Evolutionary conservation across 805 yeast genomes (phyloP), one percentile per base, ranked within the genome.

Genomic region (Suhomyces prunicola): DNA sequence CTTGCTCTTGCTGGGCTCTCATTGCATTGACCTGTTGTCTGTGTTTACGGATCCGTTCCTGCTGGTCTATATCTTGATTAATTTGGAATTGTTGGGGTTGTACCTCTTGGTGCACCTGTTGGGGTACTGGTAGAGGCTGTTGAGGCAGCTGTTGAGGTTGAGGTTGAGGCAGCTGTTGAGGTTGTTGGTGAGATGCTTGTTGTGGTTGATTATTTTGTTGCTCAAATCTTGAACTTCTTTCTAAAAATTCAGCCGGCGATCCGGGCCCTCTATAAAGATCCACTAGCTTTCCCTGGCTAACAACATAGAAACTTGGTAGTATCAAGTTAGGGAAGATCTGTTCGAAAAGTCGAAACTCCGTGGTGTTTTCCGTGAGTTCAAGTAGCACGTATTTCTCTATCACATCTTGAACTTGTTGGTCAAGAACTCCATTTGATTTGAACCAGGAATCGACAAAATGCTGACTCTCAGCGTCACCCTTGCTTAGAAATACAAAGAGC

Each of bases 251-350:
- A 5, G 56, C 65, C 17, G 51, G 54, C 8, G 64, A 44, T 2
- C 69, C 57, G 2, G 67, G 73, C 5, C 68, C 75, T 7, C 68
- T 66, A 9, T 83, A 67, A 2, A 73, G 59, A 46, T 77, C 83
- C 33, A 80, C 55, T 5, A 84, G 71, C 40, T 69, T 63, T 6
- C 86, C 83, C 9, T 72, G 68, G 33, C 65, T 68, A n/a, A 88
- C 73, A 12, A 86, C 68, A 60, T 81, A 78, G 23, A 86, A 69
- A 56, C 88, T 77, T 1, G 92, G 92, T 3, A 77, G 73, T 0
- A 60, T 61, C 6, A 77, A 70, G 15, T 73, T 68, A 2, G 83
- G 83, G 56, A 84, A 85, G n/a, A 86, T 69, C 55, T 83, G 84
- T 35, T 75, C 70, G 60, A 87, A 84, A 41, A 47, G 58, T 10